Percentiles rank a stretch among this genome's conserved stretches.
phyloP scores from a whole-genome alignment of 75 land plant genomes.

The Gnetum montanum region DNA sequence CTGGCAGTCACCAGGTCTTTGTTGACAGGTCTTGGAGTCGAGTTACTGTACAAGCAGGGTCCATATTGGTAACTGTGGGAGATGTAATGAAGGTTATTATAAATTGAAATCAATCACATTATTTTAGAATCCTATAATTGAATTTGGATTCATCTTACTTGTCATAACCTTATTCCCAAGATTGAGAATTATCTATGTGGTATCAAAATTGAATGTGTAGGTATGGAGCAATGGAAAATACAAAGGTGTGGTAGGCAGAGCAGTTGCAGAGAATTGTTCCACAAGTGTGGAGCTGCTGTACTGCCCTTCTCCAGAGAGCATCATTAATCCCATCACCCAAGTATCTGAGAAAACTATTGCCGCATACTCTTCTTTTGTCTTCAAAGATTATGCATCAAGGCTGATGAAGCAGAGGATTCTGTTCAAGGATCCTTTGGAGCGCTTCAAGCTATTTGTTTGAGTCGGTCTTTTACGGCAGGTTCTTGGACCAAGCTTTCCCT shows the following conservation, averaged over 20 bases:
- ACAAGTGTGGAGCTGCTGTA: not conserved
- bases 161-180: too few relatives aligned
- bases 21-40: constrained; percentile 2
- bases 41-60: not conserved
- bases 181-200: too few relatives aligned
- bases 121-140: too few relatives aligned
- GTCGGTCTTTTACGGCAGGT: too few relatives aligned
- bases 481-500: too few relatives aligned
- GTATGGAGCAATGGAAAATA: constrained; percentile 6
- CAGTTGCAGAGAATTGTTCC: not conserved
- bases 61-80: not conserved
- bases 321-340: not conserved
- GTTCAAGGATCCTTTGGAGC: constrained; percentile 4
- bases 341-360: not conserved
- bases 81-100: constrained; percentile 1
- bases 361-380: not conserved
- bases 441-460: constrained; percentile 2
- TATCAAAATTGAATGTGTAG: not conserved
- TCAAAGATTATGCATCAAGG: constrained; percentile 4
- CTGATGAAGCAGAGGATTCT: constrained; percentile 4
- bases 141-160: too few relatives aligned
- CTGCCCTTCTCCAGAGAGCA: not conserved
- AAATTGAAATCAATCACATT: not conserved
- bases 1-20: not conserved
- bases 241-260: not conserved